Evolutionary conservation across 2,329 filamentous ascomycete species (phyloP).

Genomic region (Thelonectria discophora): DNA sequence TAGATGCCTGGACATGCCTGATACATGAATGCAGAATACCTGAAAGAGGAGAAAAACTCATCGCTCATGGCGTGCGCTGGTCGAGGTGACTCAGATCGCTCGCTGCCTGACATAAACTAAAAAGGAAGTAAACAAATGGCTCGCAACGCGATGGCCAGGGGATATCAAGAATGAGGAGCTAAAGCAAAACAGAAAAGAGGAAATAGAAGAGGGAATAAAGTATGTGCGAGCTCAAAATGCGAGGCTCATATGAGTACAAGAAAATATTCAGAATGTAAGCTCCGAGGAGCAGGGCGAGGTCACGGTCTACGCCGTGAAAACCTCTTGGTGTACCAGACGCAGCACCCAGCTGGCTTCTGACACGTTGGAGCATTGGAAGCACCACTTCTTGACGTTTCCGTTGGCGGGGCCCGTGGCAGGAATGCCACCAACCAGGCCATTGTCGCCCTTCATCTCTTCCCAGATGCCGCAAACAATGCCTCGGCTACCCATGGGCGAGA

Average conservation of each 20-base stretch:
- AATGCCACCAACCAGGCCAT: constrained; percentile 62
- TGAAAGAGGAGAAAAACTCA: constrained; percentile 36
- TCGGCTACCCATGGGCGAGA: constrained; percentile 82
- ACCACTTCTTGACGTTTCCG: constrained; percentile 70
- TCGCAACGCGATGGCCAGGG: constrained; percentile 27
- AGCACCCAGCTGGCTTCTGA: constrained; percentile 65
- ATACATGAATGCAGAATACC: constrained; percentile 23
- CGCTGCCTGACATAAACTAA: constrained; percentile 19
- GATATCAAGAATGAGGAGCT: constrained; percentile 37
- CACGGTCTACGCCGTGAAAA: constrained; percentile 49
- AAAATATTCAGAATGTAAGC: constrained; percentile 3
- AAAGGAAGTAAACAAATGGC: constrained; percentile 25
- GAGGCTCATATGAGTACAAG: constrained; percentile 12
- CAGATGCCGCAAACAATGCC: constrained; percentile 91
- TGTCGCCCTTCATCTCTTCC: constrained; percentile 75
- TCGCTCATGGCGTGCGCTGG: constrained; percentile 26
- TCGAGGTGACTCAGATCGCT: not conserved
- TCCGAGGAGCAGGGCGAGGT: constrained; percentile 7
- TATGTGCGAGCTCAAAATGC: constrained; percentile 2
- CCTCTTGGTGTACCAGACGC: constrained; percentile 65
- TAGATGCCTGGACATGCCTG: constrained; percentile 35
- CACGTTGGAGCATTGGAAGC: constrained; percentile 66
- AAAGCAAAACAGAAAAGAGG: constrained; percentile 10
- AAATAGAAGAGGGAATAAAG: constrained; percentile 16
- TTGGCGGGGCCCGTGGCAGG: constrained; percentile 61